Percentiles rank a stretch among this genome's conserved stretches.
Conservation (phyloP, 2,329 filamentous ascomycete genomes). For the Beauveria pseudobassiana region DNA sequence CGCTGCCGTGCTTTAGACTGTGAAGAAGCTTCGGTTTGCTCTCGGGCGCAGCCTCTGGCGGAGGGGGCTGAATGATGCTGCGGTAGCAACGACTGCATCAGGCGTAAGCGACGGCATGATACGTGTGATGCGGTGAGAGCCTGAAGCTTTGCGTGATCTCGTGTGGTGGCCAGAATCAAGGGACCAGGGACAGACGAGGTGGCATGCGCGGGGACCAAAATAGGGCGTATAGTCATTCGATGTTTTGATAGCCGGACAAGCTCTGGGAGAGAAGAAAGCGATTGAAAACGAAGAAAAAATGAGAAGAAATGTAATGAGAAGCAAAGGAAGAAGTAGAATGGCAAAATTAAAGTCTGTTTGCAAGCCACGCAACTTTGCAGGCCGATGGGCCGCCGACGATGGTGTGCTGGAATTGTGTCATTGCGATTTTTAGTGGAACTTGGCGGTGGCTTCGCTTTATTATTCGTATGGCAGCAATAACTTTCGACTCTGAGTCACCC, state of each 20-base stretch:
- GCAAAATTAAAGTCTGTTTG: not conserved
- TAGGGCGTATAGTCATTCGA: too few relatives aligned
- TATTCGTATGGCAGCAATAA: too few relatives aligned
- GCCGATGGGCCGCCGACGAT: slow-evolving; percentile 3
- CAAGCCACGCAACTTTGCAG: not conserved
- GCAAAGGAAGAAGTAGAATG: not conserved
- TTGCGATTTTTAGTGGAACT: slow-evolving; percentile 10
- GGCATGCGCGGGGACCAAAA: not conserved
- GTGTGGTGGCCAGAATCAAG: not conserved
- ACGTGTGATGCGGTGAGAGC: not conserved
- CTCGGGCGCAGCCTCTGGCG: slow-evolving; percentile 7
- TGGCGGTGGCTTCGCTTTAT: not conserved
- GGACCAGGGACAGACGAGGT: not conserved
- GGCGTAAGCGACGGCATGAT: slow-evolving; percentile 5
- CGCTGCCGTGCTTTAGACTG: slow-evolving; percentile 67
- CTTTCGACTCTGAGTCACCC: not conserved
- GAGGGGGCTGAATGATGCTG: not conserved
- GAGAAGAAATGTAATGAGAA: not conserved
- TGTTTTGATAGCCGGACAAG: too few relatives aligned
- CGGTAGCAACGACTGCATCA: not conserved
- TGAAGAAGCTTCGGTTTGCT: slow-evolving; percentile 59
- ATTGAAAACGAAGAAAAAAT: not conserved
- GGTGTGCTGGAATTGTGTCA: slow-evolving; percentile 12
- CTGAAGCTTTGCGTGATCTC: not conserved
- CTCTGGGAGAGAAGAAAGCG: not conserved